Conservation (phyloP, 768 basidiomycete species). For the Infundibulicybe gibba region DNA sequence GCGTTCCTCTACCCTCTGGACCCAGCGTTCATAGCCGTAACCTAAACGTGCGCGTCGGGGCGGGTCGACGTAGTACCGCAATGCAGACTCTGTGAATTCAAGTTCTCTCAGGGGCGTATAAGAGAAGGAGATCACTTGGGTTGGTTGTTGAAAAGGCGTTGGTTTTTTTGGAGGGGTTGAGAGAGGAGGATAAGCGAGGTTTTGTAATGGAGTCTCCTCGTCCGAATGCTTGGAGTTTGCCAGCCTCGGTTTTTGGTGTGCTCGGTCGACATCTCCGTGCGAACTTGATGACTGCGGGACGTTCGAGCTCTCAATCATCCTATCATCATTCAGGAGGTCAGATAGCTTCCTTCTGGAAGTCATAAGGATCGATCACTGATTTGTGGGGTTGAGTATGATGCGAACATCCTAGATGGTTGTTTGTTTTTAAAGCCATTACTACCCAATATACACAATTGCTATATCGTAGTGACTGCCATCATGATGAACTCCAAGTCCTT, state of each 20-base stretch:
- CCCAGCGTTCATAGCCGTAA: constrained; percentile 74
- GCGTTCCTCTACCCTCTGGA: constrained; percentile 57
- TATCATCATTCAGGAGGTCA: constrained; percentile 8
- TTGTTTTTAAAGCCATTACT: neutral
- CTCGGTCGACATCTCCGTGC: neutral
- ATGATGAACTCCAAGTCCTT: too few relatives aligned
- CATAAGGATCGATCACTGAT: neutral
- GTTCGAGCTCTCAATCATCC: neutral
- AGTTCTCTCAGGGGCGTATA: constrained; percentile 55
- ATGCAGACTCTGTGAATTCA: constrained; percentile 62
- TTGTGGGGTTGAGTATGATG: neutral
- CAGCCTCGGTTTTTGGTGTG: neutral
- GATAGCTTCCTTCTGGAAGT: constrained; percentile 15
- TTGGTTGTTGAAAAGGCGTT: constrained; percentile 67
- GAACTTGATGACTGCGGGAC: neutral
- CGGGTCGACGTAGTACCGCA: constrained; percentile 70
- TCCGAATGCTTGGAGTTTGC: neutral
- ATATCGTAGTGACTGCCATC: too few relatives aligned
- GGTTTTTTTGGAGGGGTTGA: constrained; percentile 11
- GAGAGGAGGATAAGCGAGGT: constrained; percentile 15
- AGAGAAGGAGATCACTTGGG: constrained; percentile 67
- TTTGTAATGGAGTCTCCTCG: neutral
- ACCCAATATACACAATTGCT: too few relatives aligned
- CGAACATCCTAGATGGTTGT: too few relatives aligned
- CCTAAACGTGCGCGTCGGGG: constrained; percentile 62